Evolutionary conservation across 257 asterid genomes (phyloP), one percentile per base, ranked within the genome.

Genomic region (Salvia rosmarinus): DNA sequence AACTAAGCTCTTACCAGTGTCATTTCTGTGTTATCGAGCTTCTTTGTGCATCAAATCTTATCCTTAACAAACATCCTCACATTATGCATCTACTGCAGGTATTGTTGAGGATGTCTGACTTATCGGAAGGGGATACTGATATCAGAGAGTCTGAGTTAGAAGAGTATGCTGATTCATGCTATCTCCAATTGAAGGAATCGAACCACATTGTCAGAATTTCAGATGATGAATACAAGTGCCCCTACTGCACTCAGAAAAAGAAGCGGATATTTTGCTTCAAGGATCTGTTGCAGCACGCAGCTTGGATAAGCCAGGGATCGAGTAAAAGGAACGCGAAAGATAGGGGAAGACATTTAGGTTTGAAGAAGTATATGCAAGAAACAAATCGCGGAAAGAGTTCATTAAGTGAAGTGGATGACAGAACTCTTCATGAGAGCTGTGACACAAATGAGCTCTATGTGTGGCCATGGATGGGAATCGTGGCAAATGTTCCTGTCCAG

Each of bases 391-490:
- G 44, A 30, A 28, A 64, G n/a, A 64, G 16, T 54, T 39, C 13
- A 47, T 21, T 20, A 73, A 60, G 10, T 19, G 62, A 17, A 6
- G 17, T 21, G 30, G 69, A 51, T 34, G 52, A 50, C 10, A 49
- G 5, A 19, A 76, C 64, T 64, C 34, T 56, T 40, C 43, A 60
- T 14, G 69, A 17, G 37, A 67, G 28, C 60, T 54, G 60, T 64
- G 58, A 32, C 55, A 6, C 6, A 2, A 66, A 86, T 28, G 88
- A 87, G 77, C 67, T 73, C n/a, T 78, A 79, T 63, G 88, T 87
- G 19, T 83, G 85, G 79, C 93, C 93, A 39, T 87, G 88, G 86
- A 76, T 72, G 81, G 92, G 92, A 13, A 67, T 85, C n/a, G 74
- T 87, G 20, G 89, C 80, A 17, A 84, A 87, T 62, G 62, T 84